Base-by-base conservation (phyloP, 805 yeast species). In the Metschnikowia vanudenii region DNA sequence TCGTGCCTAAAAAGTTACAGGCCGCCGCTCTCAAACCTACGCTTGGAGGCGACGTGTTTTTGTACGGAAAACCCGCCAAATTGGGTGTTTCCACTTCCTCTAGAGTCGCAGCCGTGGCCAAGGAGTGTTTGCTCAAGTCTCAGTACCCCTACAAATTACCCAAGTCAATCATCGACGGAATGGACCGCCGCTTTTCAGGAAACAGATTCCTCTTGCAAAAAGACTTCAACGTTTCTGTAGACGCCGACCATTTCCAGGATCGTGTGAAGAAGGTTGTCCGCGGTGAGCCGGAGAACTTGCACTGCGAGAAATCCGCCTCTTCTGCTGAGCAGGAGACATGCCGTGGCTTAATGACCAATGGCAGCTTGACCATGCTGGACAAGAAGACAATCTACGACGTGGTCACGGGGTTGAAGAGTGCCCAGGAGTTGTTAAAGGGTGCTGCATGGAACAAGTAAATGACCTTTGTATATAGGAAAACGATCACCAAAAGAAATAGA, bases 121-220 rank as follows among this genome's bases (percentile, higher is more conserved):
- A 73, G 57, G 64, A 67, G 34, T 55, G 63, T 26, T 64, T 73
- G 51, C 47, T 68, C 40, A 59, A 60, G 37, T 69, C 75, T 16
- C 67, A 70, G 39, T 73, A 71, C 54, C 77, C 77, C 4, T 73
- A 62, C 59, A 56, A 57, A 47, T 57, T 72, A 47, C 75, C 77
- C 17, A 61, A 54, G 47, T 39, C 61, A 10, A 55, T 71, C 33
- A 59, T 72, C 33, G 65, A 66, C 24, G 39, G 46, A 35, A 32
- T 55, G 39, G 56, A 51, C 46, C 39, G 58, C 54, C 3, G 60
- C 54, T 24, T 31, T 43, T 26, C 47, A 36, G 54, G 54, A 33
- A 69, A 67, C 55, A 56, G 54, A 49, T 72, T 67, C 48, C 54
- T 72, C 40, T 58, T 69, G 43, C 69, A 62, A 41, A 58, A 59